Evolutionary conservation across 1,139 yeast genomes (phyloP), one percentile per base, ranked within the genome.

Genomic region (Pichia sp.): DNA sequence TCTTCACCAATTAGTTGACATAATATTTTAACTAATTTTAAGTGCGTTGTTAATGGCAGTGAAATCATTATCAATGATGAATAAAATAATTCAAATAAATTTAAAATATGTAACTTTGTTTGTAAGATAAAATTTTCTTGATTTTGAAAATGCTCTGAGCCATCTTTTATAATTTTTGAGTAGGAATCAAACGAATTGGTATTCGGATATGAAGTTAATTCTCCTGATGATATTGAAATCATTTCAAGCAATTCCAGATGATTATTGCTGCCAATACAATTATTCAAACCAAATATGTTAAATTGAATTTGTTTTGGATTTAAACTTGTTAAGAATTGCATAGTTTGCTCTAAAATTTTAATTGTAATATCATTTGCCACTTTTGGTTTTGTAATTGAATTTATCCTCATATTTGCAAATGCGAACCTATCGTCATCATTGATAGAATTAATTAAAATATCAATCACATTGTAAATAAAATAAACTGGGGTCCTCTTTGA

Each of bases 241-340:
- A 59, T 56, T 13, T 65, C 65, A 28, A 73, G 54, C 11, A 70
- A 58, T 29, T 50, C 48, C 22, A 61, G 55, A 49, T 65, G 80
- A 5, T 57, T 54, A 57, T 79, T 80, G 56, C 78, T 78, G 0
- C 87, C 87, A 34, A 80, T 55, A 2, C 73, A 58, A 56, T 84
- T 62, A 60, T 79, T 81, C 51, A 83, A 66, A 0, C 88, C 86
- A 59, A 70, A 76, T 47, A 76, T 70, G 65, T 70, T 66, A 49
- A 76, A 72, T 52, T 73, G 76, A 39, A 72, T 61, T 0, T 77
- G 74, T 5, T 76, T 16, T 3, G 53, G 48, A 19, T 42, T 29
- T 11, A 52, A 19, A 30, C 74, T 65, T 42, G 78, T 60, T 8
- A 80, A 69, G 31, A 68, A 67, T 34, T 49, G 48, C 54, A 53